Base-by-base conservation (phyloP, 352 stramenopile species). In the Saprolegnia diclina region DNA sequence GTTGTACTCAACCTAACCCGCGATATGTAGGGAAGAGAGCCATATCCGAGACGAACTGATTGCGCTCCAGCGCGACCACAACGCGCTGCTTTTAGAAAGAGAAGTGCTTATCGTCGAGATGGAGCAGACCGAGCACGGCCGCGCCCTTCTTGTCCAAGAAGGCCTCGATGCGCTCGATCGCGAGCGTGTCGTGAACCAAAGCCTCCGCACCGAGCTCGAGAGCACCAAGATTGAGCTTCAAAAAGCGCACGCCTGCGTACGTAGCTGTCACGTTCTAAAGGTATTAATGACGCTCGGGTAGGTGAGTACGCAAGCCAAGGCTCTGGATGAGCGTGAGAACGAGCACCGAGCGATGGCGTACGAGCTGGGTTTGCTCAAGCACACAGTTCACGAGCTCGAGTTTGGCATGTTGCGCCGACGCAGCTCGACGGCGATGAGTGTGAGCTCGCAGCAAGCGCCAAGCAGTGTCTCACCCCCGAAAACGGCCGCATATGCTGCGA, bases 111-210 rank as follows among this genome's bases (percentile, higher is more conserved):
- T 61, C 5, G 32, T 24, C 19, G 44, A 62, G 52, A 69, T 69
- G 63, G 44, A 61, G 21, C 29, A 69, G 29, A 63, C 63, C 16
- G 63, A 69, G 37, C 19, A 29, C 10, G 46, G 53, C 16, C 53
- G 54, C 19, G 63, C 63, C 14, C 35, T 45, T 24, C 16, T 69
- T 35, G 37, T n/a, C 7, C 42, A 48, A 18, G n/a, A 69, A 69
- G 26, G 42, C 18, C 53, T 69, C 29, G 37, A 54, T 3, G 42
- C 45, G 32, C 32, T 69, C 10, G 63, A 61, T 19, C 29, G 22
- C 16, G 24, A 52, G 5, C 32, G 46, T n/a, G 38, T 45, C 32
- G 53, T 29, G 6, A 69, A 3, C 11, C 44, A 45, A 18, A 44
- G 61, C 14, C 19, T 61, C 6, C 45, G 24, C 1, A 10, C 4